These are phyloP conservation scores for Aristolochia californica DNA, from an alignment of 164 flowering plant species.

Conservation along the genomic window DNA sequence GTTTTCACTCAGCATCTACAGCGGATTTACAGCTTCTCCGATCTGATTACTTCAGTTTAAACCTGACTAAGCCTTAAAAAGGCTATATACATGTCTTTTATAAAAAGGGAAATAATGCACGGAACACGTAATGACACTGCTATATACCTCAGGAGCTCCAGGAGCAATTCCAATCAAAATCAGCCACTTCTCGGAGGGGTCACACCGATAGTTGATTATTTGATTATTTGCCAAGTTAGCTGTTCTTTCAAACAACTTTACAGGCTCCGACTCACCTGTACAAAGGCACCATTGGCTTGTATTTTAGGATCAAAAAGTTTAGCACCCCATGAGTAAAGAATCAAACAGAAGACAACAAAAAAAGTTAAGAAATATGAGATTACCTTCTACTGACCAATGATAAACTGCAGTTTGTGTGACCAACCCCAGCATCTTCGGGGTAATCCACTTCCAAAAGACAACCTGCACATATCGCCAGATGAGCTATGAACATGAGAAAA, in stretches of 20 bases:
- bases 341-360: not conserved
- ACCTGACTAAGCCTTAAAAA: not conserved
- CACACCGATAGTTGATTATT: constrained; percentile 87
- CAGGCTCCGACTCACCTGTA: constrained; percentile 90
- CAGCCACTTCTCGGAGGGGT: constrained; percentile 95
- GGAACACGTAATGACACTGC: not conserved
- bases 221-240: constrained; percentile 87
- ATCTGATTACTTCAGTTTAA: not conserved
- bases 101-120: not conserved
- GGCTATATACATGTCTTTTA: not conserved
- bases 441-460: constrained; percentile 99
- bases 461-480: constrained; percentile 30
- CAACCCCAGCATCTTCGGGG: constrained; percentile 76
- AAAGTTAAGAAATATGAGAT: not conserved
- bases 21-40: too few species aligned
- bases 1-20: too few species aligned
- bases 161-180: constrained; percentile 98
- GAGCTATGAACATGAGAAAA: not conserved
- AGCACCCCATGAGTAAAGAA: not conserved
- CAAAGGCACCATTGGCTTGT: not conserved
- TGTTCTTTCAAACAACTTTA: constrained; percentile 92
- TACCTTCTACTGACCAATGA: constrained; percentile 98
- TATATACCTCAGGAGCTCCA: constrained; percentile 82
- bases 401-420: constrained; percentile 94
- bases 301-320: not conserved